Conservation (phyloP, 2,329 filamentous ascomycete genomes). For the Ceratocystis variospora region DNA sequence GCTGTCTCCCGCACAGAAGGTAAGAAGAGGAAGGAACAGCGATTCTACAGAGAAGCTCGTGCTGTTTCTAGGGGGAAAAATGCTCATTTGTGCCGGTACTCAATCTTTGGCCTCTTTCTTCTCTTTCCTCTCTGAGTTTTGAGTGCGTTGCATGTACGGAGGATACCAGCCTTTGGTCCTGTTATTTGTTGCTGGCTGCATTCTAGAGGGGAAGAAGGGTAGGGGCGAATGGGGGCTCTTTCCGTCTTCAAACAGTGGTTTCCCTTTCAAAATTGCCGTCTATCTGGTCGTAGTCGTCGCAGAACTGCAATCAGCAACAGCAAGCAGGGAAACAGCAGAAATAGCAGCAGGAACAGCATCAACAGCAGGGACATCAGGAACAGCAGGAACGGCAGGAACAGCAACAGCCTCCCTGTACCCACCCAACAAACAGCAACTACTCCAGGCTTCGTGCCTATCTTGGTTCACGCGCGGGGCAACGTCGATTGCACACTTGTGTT, state of each 20-base stretch:
- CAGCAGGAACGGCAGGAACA: not conserved
- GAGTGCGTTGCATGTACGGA: no score
- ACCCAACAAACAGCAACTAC: not conserved
- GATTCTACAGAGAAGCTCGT: not conserved
- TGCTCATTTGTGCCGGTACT: not conserved
- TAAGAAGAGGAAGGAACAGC: not conserved
- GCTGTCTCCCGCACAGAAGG: not conserved
- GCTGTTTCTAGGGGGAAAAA: not conserved
- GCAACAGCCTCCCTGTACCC: not conserved
- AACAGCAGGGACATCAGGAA: not conserved
- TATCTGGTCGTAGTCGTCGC: not conserved
- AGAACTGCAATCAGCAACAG: not conserved
- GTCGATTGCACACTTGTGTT: not conserved
- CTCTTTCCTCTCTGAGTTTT: not conserved
- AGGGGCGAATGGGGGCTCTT: not conserved
- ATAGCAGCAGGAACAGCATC: not conserved
- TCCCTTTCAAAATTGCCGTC: not conserved
- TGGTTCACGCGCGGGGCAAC: not conserved
- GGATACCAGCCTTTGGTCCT: not conserved
- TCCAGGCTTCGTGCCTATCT: not conserved
- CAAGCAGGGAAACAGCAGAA: not conserved
- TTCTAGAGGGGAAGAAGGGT: not conserved
- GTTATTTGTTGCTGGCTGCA: not conserved
- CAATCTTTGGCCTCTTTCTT: not conserved
- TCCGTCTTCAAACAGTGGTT: not conserved